Evolutionary conservation across 2,329 filamentous ascomycete genomes (phyloP).

Genomic region (Cladosporium sp.): DNA sequence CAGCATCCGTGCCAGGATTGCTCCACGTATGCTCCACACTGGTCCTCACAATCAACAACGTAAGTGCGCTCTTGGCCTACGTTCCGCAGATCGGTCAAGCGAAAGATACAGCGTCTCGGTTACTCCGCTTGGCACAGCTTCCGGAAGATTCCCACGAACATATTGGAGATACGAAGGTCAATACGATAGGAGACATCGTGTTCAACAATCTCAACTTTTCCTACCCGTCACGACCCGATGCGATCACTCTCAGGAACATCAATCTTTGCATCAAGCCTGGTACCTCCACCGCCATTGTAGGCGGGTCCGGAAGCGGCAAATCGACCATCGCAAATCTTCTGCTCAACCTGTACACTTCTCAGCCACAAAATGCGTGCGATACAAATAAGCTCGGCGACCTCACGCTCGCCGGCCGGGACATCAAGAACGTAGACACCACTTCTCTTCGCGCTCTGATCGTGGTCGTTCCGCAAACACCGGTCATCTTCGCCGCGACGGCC

Average conservation of each 20-base stretch:
- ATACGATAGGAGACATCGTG: slow-evolving; percentile 55
- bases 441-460: slow-evolving; percentile 64
- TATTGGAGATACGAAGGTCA: slow-evolving; percentile 49
- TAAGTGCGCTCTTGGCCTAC: slow-evolving; percentile 68
- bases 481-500: slow-evolving; percentile 76
- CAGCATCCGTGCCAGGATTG: slow-evolving; percentile 59
- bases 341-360: slow-evolving; percentile 73
- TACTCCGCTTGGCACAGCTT: slow-evolving; percentile 70
- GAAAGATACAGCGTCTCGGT: slow-evolving; percentile 68
- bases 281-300: slow-evolving; percentile 75
- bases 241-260: slow-evolving; percentile 62
- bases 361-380: slow-evolving; percentile 53
- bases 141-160: slow-evolving; percentile 62
- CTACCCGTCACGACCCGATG: slow-evolving; percentile 63
- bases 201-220: slow-evolving; percentile 68
- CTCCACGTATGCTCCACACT: slow-evolving; percentile 79
- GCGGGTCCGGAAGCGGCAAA: slow-evolving; percentile 86
- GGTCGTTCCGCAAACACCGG: slow-evolving; percentile 70
- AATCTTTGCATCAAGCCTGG: slow-evolving; percentile 65
- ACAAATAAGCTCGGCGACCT: slow-evolving; percentile 46
- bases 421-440: slow-evolving; percentile 60
- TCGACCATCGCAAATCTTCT: slow-evolving; percentile 78
- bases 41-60: slow-evolving; percentile 77
- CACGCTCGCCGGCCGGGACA: slow-evolving; percentile 61
- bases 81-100: slow-evolving; percentile 80